phyloP scores from a whole-genome alignment of 2,329 filamentous ascomycete genomes.

The Lachnellula occidentalis region DNA sequence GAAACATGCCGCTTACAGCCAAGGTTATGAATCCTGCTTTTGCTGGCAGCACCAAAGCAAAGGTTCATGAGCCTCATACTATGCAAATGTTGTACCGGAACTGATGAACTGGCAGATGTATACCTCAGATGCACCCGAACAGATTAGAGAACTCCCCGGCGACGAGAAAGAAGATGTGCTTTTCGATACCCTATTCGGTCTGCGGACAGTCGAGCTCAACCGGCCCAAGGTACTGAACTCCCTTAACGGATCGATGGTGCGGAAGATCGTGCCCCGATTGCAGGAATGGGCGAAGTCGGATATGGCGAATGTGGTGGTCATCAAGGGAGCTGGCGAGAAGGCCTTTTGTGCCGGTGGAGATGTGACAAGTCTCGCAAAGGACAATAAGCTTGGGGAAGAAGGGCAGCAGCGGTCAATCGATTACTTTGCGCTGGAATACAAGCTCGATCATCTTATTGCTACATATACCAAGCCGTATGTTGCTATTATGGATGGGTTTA shows the following conservation, averaged over 20 bases:
- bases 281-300: slow-evolving; percentile 94
- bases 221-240: slow-evolving; percentile 88
- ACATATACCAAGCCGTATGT: slow-evolving; percentile 92
- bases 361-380: slow-evolving; percentile 69
- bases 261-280: slow-evolving; percentile 85
- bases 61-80: slow-evolving; percentile 37
- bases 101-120: slow-evolving; percentile 12
- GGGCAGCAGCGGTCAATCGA: slow-evolving; percentile 72
- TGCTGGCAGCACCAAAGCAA: slow-evolving; percentile 39
- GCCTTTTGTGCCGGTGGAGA: slow-evolving; percentile 94
- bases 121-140: slow-evolving; percentile 17
- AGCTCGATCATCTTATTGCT: slow-evolving; percentile 90
- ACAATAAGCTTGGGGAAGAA: slow-evolving; percentile 61
- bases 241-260: slow-evolving; percentile 88
- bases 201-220: slow-evolving; percentile 91
- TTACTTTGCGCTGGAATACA: slow-evolving; percentile 94
- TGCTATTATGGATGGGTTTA: slow-evolving; percentile 94
- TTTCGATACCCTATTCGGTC: slow-evolving; percentile 82
- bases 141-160: slow-evolving; percentile 33
- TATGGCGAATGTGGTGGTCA: slow-evolving; percentile 84
- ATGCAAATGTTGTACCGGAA: slow-evolving; percentile 12
- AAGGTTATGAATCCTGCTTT: slow-evolving; percentile 61
- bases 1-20: slow-evolving; percentile 73
- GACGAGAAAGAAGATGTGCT: slow-evolving; percentile 88
- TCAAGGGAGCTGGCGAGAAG: slow-evolving; percentile 81